Base-by-base conservation (phyloP, 176 grass and related monocot genomes). In the Panicum miliaceum region DNA sequence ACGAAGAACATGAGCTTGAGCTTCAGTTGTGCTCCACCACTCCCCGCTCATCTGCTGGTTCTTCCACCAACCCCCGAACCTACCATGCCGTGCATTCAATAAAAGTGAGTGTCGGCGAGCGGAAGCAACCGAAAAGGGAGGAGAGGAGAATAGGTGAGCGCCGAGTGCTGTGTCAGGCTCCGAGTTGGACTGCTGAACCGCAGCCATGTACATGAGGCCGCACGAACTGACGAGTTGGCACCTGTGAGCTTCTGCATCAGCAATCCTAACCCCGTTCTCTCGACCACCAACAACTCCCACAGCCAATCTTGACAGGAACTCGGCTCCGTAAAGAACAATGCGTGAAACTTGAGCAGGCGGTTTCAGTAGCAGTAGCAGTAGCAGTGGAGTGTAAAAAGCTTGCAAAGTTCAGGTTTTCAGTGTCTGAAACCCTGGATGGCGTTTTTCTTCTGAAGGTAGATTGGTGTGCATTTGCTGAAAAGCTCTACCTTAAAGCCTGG, bases 121-220 rank as follows among this genome's bases (percentile, higher is more conserved):
- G 68, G 78, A 92, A 89, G 86, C 90, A 89, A 86, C 61, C 79
- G 53, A 64, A 61, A 78, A 69, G 48, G 26, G 16, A 22, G 70
- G 50, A 35, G 20, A 8, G 12, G 12, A 32, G 43, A 77, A 75
- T 46, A 40, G 71, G 38, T 50, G 65, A 69, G 20, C 29, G 42
- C 59, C 19, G 63, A 43, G 37, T 69, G 82, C 46, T 40, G 38
- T 34, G 48, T 79, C 79, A 81, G 22, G 50, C n/a, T 81, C 79
- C 6, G 86, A 92, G 53, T 14, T 71, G 86, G 83, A 92, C 86
- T 25, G 65, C 34, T 40, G 74, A 89, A 80, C 86, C 64, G 86
- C 90, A 45, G 78, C 68, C 42, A 25, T 40, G 76, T 54, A 56
- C 50, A 15, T 5, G 68, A 40, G 77, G 77, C 53, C 77, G 76